phyloP scores from a whole-genome alignment of 2,329 filamentous ascomycete genomes.

The Didymella keratinophila region DNA sequence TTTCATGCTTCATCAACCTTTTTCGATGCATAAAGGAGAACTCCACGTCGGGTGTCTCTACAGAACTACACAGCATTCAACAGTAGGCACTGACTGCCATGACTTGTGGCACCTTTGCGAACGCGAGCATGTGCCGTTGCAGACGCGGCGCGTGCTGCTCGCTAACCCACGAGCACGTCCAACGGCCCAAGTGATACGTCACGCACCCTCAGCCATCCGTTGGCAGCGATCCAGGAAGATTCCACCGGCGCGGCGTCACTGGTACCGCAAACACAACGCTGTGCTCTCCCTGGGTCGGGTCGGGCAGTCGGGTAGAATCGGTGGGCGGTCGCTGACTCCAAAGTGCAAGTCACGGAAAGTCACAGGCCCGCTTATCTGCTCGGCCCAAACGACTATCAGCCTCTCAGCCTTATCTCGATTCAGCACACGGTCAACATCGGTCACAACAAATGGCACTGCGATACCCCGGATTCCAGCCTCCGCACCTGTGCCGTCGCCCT shows the following conservation, averaged over 20 bases:
- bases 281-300: slow-evolving; percentile 9
- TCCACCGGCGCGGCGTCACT: slow-evolving; percentile 5
- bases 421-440: slow-evolving; percentile 17
- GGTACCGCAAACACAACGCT: slow-evolving; percentile 7
- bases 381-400: slow-evolving; percentile 17
- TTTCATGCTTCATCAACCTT: slow-evolving; percentile 25
- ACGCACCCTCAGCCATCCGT: slow-evolving; percentile 8
- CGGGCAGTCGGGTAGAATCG: slow-evolving; percentile 20
- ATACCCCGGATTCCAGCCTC: slow-evolving; percentile 19
- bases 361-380: slow-evolving; percentile 16
- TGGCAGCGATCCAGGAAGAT: background rate
- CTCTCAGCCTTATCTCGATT: slow-evolving; percentile 24
- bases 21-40: slow-evolving; percentile 36
- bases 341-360: slow-evolving; percentile 15
- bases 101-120: slow-evolving; percentile 3
- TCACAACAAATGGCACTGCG: slow-evolving; percentile 12
- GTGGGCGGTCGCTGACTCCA: slow-evolving; percentile 18
- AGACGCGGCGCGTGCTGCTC: slow-evolving; percentile 18
- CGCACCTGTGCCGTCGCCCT: slow-evolving; percentile 11
- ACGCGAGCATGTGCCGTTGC: slow-evolving; percentile 2
- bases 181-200: slow-evolving; percentile 16
- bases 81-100: background rate
- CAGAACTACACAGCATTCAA: no score
- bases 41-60: background rate
- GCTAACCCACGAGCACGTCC: slow-evolving; percentile 10